Conservation (phyloP, 495 filamentous ascomycete species). For the Hapsidospora chrysogenum region DNA sequence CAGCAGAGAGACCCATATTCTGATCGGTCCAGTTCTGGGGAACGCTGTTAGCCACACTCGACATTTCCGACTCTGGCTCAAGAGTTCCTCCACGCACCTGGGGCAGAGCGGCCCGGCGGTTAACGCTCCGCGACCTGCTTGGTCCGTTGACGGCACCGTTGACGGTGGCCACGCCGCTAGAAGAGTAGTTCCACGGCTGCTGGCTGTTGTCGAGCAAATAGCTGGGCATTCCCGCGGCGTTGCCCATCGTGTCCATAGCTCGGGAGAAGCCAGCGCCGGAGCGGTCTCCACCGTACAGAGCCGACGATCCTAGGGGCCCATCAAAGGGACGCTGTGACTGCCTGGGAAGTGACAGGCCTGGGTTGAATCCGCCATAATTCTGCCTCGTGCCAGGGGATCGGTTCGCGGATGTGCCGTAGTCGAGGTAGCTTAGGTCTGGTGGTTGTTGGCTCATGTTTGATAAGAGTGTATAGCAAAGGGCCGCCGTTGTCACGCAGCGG, state of each 20-base stretch:
- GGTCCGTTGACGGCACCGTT: constrained; percentile 31
- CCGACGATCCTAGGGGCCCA: constrained; percentile 21
- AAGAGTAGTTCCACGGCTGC: constrained; percentile 34
- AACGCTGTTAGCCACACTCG: constrained; percentile 1
- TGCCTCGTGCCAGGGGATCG: constrained; percentile 19
- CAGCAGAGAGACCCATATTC: constrained; percentile 20
- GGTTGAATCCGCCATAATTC: constrained; percentile 39
- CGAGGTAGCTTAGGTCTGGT: constrained; percentile 24
- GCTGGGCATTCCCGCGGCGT: constrained; percentile 28
- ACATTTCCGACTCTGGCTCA: not conserved
- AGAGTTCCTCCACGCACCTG: constrained; percentile 19
- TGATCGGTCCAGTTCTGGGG: constrained; percentile 32
- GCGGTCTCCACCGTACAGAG: constrained; percentile 20
- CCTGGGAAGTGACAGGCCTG: constrained; percentile 23
- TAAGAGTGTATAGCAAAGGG: too few species aligned
- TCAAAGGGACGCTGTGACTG: constrained; percentile 53
- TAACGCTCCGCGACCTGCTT: constrained; percentile 23
- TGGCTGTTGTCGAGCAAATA: constrained; percentile 28
- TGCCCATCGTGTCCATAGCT: constrained; percentile 31
- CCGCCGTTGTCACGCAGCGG: too few species aligned
- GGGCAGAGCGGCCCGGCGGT: constrained; percentile 28
- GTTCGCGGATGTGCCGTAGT: constrained; percentile 13
- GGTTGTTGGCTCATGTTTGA: constrained; percentile 42
- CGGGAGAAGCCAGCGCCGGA: constrained; percentile 33
- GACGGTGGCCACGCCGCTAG: constrained; percentile 23